Evolutionary conservation across 257 asterid genomes (phyloP).

Genomic region (Nyctanthes arbortristis): DNA sequence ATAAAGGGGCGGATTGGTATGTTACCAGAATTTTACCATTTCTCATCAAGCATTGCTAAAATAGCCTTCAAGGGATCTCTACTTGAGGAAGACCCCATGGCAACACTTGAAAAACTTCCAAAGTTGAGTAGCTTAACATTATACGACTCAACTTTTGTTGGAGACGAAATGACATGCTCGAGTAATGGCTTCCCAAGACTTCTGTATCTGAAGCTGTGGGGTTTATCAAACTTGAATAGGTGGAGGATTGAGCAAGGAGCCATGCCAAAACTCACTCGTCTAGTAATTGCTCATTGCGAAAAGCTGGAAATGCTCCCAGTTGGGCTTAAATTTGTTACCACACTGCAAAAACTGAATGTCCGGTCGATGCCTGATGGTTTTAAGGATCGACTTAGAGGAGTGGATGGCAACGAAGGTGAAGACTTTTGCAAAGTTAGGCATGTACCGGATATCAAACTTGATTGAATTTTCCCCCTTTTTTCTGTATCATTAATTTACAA

Average conservation of each 20-base stretch:
- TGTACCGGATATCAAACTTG: conserved; percentile 39
- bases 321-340: conserved; percentile 28
- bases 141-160: conserved; percentile 30
- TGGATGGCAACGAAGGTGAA: conserved; percentile 28
- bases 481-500: neutral
- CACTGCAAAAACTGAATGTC: conserved; percentile 41
- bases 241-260: conserved; percentile 37
- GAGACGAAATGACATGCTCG: conserved; percentile 37
- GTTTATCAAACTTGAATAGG: conserved; percentile 28
- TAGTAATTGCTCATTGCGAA: conserved; percentile 29
- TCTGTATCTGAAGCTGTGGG: conserved; percentile 34
- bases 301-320: conserved; percentile 44
- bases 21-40: conserved; percentile 31
- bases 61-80: conserved; percentile 38
- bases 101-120: conserved; percentile 38
- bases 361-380: conserved; percentile 34
- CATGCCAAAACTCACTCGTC: conserved; percentile 39
- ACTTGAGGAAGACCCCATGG: conserved; percentile 40
- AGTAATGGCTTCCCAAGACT: conserved; percentile 42
- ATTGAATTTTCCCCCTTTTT: conserved; percentile 16
- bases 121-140: conserved; percentile 39
- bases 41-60: conserved; percentile 40
- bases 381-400: conserved; percentile 32
- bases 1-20: conserved; percentile 31
- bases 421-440: conserved; percentile 38